phyloP scores from a whole-genome alignment of 306 rosid genomes.

The Vigna angularis region DNA sequence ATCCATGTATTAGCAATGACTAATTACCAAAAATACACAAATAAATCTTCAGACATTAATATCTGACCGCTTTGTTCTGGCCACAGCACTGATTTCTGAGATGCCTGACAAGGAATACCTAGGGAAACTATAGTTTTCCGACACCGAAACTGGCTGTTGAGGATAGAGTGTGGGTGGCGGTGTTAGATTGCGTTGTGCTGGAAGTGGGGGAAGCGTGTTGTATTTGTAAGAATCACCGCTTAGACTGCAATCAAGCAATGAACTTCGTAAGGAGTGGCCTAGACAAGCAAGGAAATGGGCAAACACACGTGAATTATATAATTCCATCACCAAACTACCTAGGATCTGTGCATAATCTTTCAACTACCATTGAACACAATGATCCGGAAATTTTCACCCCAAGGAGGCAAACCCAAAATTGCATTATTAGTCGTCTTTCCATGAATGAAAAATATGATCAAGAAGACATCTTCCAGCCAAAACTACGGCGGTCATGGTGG shows the following conservation, averaged over 20 bases:
- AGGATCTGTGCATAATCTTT: conserved; percentile 19
- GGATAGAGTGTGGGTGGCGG: conserved; percentile 99
- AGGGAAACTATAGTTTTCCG: conserved; percentile 76
- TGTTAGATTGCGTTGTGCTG: conserved; percentile 92
- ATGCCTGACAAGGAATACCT: conserved; percentile 73
- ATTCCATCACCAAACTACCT: neutral
- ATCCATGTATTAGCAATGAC: conserved; percentile 29
- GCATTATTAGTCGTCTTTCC: conserved; percentile 13
- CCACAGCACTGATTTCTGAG: conserved; percentile 58
- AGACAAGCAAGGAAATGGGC: conserved; percentile 10
- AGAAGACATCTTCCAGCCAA: conserved; percentile 27
- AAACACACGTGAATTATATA: neutral
- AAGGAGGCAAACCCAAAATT: conserved; percentile 10
- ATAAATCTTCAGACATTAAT: conserved; percentile 69
- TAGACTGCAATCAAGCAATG: conserved; percentile 52
- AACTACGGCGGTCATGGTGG: conserved; percentile 14
- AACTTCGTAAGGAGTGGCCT: conserved; percentile 33
- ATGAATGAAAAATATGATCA: conserved; percentile 17
- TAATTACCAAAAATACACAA: conserved; percentile 31
- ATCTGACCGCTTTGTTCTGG: conserved; percentile 87
- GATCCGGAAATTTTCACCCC: neutral
- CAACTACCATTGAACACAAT: conserved; percentile 18
- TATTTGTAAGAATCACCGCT: conserved; percentile 72
- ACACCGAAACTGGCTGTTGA: conserved; percentile 88
- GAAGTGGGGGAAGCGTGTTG: conserved; percentile 89